Evolutionary conservation across 768 basidiomycete genomes (phyloP), one percentile per base, ranked within the genome.

Genomic region (Boletus tylopilopsis): DNA sequence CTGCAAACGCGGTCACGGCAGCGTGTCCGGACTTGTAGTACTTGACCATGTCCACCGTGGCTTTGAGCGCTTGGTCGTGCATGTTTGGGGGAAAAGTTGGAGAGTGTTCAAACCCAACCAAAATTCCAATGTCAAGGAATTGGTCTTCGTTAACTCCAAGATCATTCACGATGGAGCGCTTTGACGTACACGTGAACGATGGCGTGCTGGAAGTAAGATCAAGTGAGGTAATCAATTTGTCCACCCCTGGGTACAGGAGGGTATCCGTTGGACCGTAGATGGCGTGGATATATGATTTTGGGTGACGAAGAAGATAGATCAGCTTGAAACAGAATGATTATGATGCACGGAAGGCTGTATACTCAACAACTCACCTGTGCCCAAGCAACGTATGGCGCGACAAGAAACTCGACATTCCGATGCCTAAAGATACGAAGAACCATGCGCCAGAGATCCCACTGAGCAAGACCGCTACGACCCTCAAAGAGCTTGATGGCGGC

Each of bases 381-480:
- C 86, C 90, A 93, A 30, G 94, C 87, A 45, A 91, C 75, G 69
- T 98, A 98, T 11, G 96, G 96, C 39, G 96, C 94, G 51, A 97
- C 85, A 40, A 98, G 78, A 64, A 94, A 98, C 71, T 98, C 95
- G 50, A 96, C 94, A 58, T 90, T 90, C 38, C 95, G 77, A 70
- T 97, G 90, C 64, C 91, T 84, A 70, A 98, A 96, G 44, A 94
- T 87, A 51, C 94, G 78, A 60, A 96, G 72, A 7, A 98, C 85
- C 74, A 90, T 81, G 64, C 94, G 82, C 85, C 95, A 90, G n/a
- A 98, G 76, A 69, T 98, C 95, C 84, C 87, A 90, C 61, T 91
- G 90, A 40, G 77, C 73, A 47, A 90, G 74, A 41, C 79, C 76
- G 57, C 77, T 83, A 37, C 90, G 74, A 1, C 82, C 80, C 53